A percentile compares a stretch with the other conserved stretches of the same genome.
These are phyloP conservation scores for Nitzschia sp. DNA, from an alignment of 108 stramenopile species.

Conservation along the genomic window DNA sequence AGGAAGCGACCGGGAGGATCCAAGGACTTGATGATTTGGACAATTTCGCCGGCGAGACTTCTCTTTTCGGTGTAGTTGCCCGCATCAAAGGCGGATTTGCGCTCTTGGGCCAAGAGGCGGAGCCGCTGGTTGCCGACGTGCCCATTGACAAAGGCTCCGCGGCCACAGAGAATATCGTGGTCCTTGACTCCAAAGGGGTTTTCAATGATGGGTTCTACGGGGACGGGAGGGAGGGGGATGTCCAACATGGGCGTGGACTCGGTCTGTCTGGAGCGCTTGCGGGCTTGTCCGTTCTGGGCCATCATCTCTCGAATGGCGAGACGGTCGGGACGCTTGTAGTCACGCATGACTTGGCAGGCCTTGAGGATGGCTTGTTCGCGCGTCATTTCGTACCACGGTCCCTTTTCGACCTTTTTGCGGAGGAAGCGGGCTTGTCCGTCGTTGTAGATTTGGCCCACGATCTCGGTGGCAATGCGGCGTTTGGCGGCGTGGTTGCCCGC, in stretches of 20 bases:
- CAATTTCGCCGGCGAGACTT: slow-evolving; percentile 61
- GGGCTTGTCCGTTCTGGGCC: slow-evolving; percentile 34
- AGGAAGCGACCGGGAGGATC: slow-evolving; percentile 86
- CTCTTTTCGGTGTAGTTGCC: slow-evolving; percentile 71
- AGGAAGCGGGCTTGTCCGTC: slow-evolving; percentile 54
- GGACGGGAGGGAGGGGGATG: slow-evolving; percentile 17
- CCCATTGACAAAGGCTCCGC: slow-evolving; percentile 67
- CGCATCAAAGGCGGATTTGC: slow-evolving; percentile 58
- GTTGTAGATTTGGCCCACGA: slow-evolving; percentile 36
- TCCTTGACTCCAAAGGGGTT: slow-evolving; percentile 55
- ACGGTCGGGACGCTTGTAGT: slow-evolving; percentile 76
- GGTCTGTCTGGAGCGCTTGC: slow-evolving; percentile 30
- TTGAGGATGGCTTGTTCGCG: slow-evolving; percentile 68
- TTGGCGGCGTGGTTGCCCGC: slow-evolving; percentile 63
- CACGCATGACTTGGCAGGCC: slow-evolving; percentile 75
- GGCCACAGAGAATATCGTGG: slow-evolving; percentile 60
- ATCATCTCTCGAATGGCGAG: slow-evolving; percentile 55
- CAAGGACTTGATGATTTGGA: slow-evolving; percentile 57
- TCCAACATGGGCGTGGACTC: slow-evolving; percentile 35
- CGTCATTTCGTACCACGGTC: slow-evolving; percentile 62
- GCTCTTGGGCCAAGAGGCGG: slow-evolving; percentile 49
- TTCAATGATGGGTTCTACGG: slow-evolving; percentile 39
- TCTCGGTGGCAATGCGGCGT: slow-evolving; percentile 58
- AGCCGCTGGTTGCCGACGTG: slow-evolving; percentile 45
- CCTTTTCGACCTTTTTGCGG: slow-evolving; percentile 42